Percentiles rank a stretch among this genome's conserved stretches.
Evolutionary conservation across 2,329 filamentous ascomycete genomes (phyloP).

Genomic region (Chaetomiaceae sp.): DNA sequence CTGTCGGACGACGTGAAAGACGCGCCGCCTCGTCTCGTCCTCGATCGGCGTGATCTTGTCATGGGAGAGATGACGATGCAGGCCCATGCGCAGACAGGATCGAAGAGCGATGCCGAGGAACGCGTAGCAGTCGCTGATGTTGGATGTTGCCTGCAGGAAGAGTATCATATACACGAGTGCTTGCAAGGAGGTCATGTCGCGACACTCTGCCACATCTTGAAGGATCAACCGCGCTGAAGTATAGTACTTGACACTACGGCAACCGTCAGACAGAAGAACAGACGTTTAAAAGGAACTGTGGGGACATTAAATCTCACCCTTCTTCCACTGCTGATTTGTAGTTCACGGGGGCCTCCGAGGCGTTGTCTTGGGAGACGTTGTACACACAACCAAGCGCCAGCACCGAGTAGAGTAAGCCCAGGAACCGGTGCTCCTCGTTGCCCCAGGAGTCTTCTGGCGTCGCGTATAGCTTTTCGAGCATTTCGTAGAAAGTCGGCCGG

Average conservation of each 20-base stretch:
- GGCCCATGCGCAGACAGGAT: constrained; percentile 69
- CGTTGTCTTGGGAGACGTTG: constrained; percentile 51
- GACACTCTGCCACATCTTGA: constrained; percentile 62
- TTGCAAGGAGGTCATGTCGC: constrained; percentile 70
- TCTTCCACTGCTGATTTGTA: constrained; percentile 52
- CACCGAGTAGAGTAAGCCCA: constrained; percentile 67
- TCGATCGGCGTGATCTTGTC: constrained; percentile 60
- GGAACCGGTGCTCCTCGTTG: constrained; percentile 61
- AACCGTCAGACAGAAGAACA: constrained; percentile 5
- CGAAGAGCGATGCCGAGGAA: constrained; percentile 75
- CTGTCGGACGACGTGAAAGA: constrained; percentile 65
- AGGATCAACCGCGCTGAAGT: constrained; percentile 62
- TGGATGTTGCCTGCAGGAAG: constrained; percentile 75
- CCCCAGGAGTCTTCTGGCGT: constrained; percentile 58
- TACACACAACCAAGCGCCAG: constrained; percentile 73
- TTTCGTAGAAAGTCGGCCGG: constrained; percentile 72
- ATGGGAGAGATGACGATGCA: constrained; percentile 68
- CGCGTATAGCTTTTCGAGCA: constrained; percentile 74
- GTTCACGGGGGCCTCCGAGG: constrained; percentile 41
- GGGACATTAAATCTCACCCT: constrained; percentile 41
- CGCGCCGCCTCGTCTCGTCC: constrained; percentile 57
- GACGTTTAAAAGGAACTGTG: background rate
- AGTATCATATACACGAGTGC: constrained; percentile 75
- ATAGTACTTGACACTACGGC: constrained; percentile 68
- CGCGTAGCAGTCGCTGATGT: constrained; percentile 73